These are phyloP conservation scores for Colletotrichum melonis DNA, from an alignment of 2,329 filamentous ascomycete genomes.

Conservation along the genomic window DNA sequence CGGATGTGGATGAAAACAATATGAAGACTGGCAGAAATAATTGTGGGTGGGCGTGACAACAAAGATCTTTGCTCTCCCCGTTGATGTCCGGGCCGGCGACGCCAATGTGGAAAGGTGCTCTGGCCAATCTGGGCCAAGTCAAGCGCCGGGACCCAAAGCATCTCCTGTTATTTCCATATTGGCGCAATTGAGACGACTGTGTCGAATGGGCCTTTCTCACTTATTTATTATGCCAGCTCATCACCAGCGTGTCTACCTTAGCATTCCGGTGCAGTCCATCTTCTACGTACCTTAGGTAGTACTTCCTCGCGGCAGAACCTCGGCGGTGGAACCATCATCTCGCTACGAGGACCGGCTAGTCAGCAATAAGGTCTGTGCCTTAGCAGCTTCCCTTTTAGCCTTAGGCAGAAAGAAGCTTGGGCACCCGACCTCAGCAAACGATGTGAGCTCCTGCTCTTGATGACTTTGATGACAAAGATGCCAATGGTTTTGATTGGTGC, in stretches of 20 bases:
- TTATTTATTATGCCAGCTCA: neutral
- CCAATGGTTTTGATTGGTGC: neutral
- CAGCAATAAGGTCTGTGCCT: slow-evolving; percentile 7
- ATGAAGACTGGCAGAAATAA: neutral
- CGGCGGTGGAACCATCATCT: slow-evolving; percentile 21
- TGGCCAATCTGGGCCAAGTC: slow-evolving; percentile 10
- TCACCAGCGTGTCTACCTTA: neutral
- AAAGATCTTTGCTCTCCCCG: neutral
- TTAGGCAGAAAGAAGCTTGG: neutral
- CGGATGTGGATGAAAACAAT: neutral
- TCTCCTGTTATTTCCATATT: slow-evolving; percentile 30
- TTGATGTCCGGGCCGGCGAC: neutral
- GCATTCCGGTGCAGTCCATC: neutral
- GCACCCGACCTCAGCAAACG: neutral
- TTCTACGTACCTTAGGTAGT: neutral
- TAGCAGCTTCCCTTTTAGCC: neutral
- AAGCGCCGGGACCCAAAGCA: neutral
- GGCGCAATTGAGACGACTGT: neutral
- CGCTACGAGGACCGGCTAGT: slow-evolving; percentile 13
- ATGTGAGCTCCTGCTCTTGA: neutral
- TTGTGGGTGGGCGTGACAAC: neutral
- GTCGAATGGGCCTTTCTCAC: neutral
- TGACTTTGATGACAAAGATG: slow-evolving; percentile 17
- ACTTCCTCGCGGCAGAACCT: slow-evolving; percentile 16
- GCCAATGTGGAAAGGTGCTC: slow-evolving; percentile 15